Evolutionary conservation across 2,329 filamentous ascomycete genomes (phyloP).

Genomic region (Hymenoscyphus fructigenus): DNA sequence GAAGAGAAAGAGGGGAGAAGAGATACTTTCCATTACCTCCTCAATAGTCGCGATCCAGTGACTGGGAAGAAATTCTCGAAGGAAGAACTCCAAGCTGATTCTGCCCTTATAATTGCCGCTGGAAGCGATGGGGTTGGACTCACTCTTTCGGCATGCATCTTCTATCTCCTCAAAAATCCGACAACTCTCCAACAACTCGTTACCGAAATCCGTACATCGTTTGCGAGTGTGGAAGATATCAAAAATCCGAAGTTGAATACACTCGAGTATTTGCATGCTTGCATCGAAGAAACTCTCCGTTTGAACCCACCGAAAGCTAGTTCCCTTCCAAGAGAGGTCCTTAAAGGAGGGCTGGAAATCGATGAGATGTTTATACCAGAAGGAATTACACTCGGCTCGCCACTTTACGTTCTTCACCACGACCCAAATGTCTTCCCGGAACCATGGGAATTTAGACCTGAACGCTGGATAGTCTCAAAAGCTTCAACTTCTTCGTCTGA

Average conservation of each 20-base stretch:
- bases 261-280: constrained; percentile 43
- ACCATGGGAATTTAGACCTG: constrained; percentile 21
- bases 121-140: constrained; percentile 21
- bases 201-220: constrained; percentile 43
- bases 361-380: constrained; percentile 20
- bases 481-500: neutral
- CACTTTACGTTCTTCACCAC: constrained; percentile 27
- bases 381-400: constrained; percentile 22
- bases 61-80: constrained; percentile 20
- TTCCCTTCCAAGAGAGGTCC: constrained; percentile 15
- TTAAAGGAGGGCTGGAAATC: constrained; percentile 23
- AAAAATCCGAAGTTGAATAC: constrained; percentile 32
- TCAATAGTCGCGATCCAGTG: constrained; percentile 21
- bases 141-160: constrained; percentile 17
- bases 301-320: constrained; percentile 37
- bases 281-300: constrained; percentile 45
- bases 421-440: constrained; percentile 23
- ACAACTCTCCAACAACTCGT: constrained; percentile 25
- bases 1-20: constrained; percentile 11
- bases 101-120: constrained; percentile 20
- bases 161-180: constrained; percentile 36
- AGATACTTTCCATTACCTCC: constrained; percentile 25
- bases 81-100: constrained; percentile 18
- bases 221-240: constrained; percentile 42
- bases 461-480: constrained; percentile 21